Evolutionary conservation across 148 eudicot species (phyloP), one percentile per base, ranked within the genome.

Genomic region (Mesembryanthemum crystallinum): DNA sequence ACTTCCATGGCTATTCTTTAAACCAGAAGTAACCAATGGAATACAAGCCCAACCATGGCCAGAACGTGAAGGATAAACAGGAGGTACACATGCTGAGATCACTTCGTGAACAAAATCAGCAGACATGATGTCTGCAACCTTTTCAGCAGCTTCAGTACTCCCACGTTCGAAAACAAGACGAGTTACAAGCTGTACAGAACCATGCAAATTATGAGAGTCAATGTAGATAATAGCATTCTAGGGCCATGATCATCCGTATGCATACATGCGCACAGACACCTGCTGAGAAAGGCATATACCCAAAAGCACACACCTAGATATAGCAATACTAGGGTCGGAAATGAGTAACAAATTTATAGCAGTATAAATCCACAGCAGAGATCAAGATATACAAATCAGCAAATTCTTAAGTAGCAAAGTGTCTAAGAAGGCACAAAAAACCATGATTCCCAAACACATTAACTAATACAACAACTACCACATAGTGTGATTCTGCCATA

Each of bases 41-140:
- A 92, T 88, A 85, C 92, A 92, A 73, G 99, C 98, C 99, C 99
- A 96, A 60, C 98, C 99, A 83, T 86, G 93, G 79, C 97, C 97
- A 79, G 88, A 89, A 33, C 91, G 90, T 30, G 98, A 91, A 79
- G 99, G 97, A 82, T 89, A 91, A 65, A 96, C 97, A 73, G 99
- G 97, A 74, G 99, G 98, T 35, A 96, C 99, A 78, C 99, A 96
- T 23, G 99, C 94, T 64, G 99, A 92, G 59, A 96, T 89, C 74
- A 96, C 94, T 87, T 96, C 99, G 72, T 96, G 99, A 73, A 89
- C 99, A 85, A 96, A 96, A 88, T 96, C 99, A 79, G 94, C 83
- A 84, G 79, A 87, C 99, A 96, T 96, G 68, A 92, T 91, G 69
- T 96, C 98, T 70, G 99, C 97, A 30, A 89, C 97, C 86, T 89